These are phyloP conservation scores for Millerozyma miso DNA, from an alignment of 805 yeast genomes.

Conservation along the genomic window DNA sequence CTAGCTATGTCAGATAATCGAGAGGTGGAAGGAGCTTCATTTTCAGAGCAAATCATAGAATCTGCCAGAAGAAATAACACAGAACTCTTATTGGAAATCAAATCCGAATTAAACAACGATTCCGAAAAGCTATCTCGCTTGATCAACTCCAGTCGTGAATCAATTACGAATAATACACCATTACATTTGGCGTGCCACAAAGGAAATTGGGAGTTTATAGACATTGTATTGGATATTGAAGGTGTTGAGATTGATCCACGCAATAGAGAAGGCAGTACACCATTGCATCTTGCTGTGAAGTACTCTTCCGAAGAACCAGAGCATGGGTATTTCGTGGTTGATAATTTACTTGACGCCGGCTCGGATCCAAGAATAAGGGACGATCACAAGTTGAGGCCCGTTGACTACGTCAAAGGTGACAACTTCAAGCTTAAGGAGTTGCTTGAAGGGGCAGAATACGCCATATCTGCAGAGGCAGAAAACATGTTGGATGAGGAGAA, in stretches of 20 bases:
- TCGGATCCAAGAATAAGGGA: conserved; percentile 60
- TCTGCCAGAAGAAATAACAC: conserved; percentile 85
- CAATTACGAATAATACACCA: conserved; percentile 76
- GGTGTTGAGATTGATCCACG: conserved; percentile 87
- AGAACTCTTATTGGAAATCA: conserved; percentile 61
- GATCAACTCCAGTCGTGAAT: conserved; percentile 60
- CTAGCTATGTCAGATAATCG: conserved; percentile 3
- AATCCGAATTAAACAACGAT: conserved; percentile 40
- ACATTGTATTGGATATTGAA: conserved; percentile 74
- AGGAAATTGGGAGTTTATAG: conserved; percentile 86
- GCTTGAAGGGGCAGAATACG: conserved; percentile 81
- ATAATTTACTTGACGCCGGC: conserved; percentile 86
- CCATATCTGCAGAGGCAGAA: conserved; percentile 42
- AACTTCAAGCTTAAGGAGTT: conserved; percentile 54
- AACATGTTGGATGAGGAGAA: conserved; percentile 26
- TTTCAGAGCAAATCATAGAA: conserved; percentile 73
- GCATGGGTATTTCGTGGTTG: conserved; percentile 73
- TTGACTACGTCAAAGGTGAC: conserved; percentile 58
- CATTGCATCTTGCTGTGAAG: conserved; percentile 80
- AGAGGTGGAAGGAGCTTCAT: conserved; percentile 58
- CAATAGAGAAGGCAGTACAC: conserved; percentile 79
- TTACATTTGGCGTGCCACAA: conserved; percentile 76
- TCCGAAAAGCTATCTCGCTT: conserved; percentile 39
- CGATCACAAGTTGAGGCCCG: conserved; percentile 62
- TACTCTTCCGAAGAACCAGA: conserved; percentile 79